These are phyloP conservation scores for Cadophora gregata DNA, from an alignment of 2,329 filamentous ascomycete genomes.

Conservation along the genomic window DNA sequence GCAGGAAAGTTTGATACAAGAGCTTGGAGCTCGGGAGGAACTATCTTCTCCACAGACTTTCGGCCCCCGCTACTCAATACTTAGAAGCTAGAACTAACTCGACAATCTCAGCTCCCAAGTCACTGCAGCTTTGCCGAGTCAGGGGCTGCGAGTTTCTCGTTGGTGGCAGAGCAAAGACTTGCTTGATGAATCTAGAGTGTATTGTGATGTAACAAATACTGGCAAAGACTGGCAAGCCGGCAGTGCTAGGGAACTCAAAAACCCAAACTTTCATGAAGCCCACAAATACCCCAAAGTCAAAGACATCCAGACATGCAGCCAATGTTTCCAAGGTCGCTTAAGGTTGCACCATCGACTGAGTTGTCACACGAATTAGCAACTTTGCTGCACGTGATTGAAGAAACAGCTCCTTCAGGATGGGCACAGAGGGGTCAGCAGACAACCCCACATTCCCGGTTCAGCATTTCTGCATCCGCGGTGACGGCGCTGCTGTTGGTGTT, in stretches of 20 bases:
- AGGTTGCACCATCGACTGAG: background rate
- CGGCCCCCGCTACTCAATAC: background rate
- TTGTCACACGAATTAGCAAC: constrained; percentile 15
- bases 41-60: background rate
- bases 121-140: constrained; percentile 1
- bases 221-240: background rate
- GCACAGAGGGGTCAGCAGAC: constrained; percentile 17
- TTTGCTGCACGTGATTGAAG: constrained; percentile 10
- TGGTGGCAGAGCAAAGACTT: background rate
- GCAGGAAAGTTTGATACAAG: background rate
- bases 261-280: background rate
- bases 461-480: constrained; percentile 16
- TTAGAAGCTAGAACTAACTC: background rate
- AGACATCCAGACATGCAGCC: constrained; percentile 5
- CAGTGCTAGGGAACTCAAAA: background rate
- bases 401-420: background rate
- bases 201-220: background rate
- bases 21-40: background rate
- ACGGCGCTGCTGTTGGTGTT: constrained; percentile 3
- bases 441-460: constrained; percentile 26
- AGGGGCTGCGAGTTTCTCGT: constrained; percentile 4
- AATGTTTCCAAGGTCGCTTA: constrained; percentile 10
- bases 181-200: background rate
- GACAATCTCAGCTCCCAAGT: background rate
- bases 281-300: background rate